These are phyloP conservation scores for Kwoniella shandongensis DNA, from an alignment of 768 basidiomycete genomes.

Conservation along the genomic window DNA sequence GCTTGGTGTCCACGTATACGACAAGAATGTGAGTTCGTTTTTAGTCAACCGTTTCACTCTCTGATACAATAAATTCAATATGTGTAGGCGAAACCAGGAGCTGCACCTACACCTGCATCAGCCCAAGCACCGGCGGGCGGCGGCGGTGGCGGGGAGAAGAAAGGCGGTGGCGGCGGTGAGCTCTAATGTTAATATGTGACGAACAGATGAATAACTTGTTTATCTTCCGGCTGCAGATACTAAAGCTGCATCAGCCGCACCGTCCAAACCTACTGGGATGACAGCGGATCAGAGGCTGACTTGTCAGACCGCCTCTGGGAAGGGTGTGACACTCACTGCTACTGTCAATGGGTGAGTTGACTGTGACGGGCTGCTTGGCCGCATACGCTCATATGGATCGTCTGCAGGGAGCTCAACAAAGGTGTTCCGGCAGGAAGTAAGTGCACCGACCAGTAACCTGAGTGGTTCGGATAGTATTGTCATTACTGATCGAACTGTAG, in stretches of 20 bases:
- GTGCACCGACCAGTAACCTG: slow-evolving; percentile 10
- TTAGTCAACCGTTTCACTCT: background rate
- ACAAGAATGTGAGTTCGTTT: slow-evolving; percentile 40
- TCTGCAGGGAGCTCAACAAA: slow-evolving; percentile 39
- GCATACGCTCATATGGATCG: too few relatives aligned
- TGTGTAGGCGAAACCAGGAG: slow-evolving; percentile 15
- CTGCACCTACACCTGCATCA: background rate
- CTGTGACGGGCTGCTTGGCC: too few relatives aligned
- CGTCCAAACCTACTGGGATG: background rate
- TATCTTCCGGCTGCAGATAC: background rate
- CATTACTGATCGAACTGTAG: too few relatives aligned
- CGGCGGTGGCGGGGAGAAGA: slow-evolving; percentile 16
- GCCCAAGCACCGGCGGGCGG: slow-evolving; percentile 9
- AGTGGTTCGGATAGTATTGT: too few relatives aligned
- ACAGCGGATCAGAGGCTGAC: slow-evolving; percentile 22
- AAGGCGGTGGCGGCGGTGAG: slow-evolving; percentile 13
- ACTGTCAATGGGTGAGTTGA: slow-evolving; percentile 36
- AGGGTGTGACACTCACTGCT: slow-evolving; percentile 33
- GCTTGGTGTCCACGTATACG: slow-evolving; percentile 44
- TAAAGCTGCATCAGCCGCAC: slow-evolving; percentile 10
- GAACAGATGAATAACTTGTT: background rate
- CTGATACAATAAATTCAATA: background rate
- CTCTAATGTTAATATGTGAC: background rate
- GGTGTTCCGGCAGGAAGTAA: slow-evolving; percentile 47
- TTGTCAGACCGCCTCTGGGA: slow-evolving; percentile 39